These are phyloP conservation scores for Eleusine indica DNA, from an alignment of 176 grass and related monocot species.

Conservation along the genomic window DNA sequence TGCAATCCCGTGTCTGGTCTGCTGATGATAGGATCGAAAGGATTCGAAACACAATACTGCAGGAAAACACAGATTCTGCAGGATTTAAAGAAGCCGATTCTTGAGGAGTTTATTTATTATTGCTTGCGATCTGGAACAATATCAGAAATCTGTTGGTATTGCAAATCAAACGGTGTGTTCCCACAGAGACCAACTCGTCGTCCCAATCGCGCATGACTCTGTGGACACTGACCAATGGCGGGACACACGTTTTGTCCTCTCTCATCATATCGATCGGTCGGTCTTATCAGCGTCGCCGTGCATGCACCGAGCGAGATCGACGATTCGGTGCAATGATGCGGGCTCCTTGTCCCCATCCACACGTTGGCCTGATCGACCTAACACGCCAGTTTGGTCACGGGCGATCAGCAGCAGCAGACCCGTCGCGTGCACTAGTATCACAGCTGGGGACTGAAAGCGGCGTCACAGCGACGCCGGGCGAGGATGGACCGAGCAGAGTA, in stretches of 20 bases:
- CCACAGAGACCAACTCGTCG: neutral
- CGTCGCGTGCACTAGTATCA: neutral
- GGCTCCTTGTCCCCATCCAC: neutral
- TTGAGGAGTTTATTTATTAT: neutral
- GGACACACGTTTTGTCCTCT: neutral
- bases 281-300: conserved; percentile 16
- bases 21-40: neutral
- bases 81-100: neutral
- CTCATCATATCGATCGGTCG: neutral
- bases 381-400: neutral
- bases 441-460: neutral
- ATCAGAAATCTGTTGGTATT: neutral
- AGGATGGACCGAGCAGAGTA: no score
- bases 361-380: neutral
- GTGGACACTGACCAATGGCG: conserved; percentile 42
- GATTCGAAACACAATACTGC: neutral
- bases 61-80: neutral
- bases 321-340: neutral
- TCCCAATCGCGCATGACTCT: neutral
- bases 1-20: neutral
- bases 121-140: neutral
- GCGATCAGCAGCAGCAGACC: neutral
- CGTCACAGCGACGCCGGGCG: neutral
- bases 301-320: neutral
- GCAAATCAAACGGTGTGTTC: neutral